These are phyloP conservation scores for Euphorbia tirucalli DNA, from an alignment of 345 rosid genomes.

Conservation along the genomic window DNA sequence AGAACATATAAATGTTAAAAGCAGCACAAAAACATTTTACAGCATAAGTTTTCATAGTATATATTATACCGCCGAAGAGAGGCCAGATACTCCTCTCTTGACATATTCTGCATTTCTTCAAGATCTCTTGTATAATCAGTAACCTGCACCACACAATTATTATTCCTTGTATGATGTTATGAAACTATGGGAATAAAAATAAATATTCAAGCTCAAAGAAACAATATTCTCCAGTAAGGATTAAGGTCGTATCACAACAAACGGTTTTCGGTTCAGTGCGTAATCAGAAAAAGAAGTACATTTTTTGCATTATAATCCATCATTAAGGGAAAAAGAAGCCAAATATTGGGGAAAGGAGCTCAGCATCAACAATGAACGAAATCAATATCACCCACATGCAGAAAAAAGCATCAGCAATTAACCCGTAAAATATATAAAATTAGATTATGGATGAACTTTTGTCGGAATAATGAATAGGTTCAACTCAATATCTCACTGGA, in stretches of 20 bases:
- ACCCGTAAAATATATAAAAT: neutral
- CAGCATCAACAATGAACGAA: neutral
- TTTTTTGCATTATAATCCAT: neutral
- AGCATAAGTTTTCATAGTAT: conserved; percentile 15
- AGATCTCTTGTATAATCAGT: conserved; percentile 91
- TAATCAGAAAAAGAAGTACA: neutral
- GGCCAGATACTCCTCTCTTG: conserved; percentile 94
- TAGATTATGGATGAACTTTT: neutral
- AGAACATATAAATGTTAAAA: conserved; percentile 31
- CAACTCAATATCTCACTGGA: conserved; percentile 52
- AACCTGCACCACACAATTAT: conserved; percentile 46
- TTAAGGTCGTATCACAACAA: neutral
- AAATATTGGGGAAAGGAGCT: neutral
- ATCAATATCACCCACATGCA: neutral
- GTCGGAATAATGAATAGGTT: neutral
- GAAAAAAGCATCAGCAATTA: neutral
- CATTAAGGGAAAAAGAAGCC: neutral
- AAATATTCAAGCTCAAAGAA: neutral
- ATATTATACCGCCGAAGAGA: conserved; percentile 78
- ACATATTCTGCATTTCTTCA: conserved; percentile 95
- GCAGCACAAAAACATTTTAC: conserved; percentile 13
- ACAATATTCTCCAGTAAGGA: neutral
- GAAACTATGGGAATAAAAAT: neutral
- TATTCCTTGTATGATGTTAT: conserved; percentile 6
- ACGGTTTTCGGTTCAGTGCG: neutral